Conservation (phyloP, 768 basidiomycete species). For the Daedalea quercina region DNA sequence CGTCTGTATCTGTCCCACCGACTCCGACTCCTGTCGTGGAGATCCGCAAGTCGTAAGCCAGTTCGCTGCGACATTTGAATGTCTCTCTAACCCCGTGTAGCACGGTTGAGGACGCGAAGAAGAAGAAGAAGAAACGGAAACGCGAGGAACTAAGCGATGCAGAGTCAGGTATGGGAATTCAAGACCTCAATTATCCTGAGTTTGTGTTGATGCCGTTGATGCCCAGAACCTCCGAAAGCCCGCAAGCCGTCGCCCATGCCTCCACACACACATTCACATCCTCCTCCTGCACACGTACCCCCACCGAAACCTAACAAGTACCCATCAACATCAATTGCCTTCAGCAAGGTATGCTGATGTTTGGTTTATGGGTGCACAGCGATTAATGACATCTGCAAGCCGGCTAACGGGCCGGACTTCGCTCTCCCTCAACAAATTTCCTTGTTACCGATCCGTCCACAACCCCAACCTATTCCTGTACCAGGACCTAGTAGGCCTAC, state of each 20-base stretch:
- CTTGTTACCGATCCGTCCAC: conserved; percentile 56
- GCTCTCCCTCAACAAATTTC: conserved; percentile 41
- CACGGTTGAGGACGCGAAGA: conserved; percentile 46
- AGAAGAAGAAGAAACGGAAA: conserved; percentile 86
- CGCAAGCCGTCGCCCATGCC: conserved; percentile 54
- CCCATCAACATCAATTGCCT: conserved; percentile 31
- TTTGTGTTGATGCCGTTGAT: neutral
- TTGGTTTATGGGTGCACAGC: neutral
- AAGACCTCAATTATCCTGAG: no score
- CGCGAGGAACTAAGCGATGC: conserved; percentile 68
- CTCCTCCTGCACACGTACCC: conserved; percentile 23
- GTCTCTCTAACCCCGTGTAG: conserved; percentile 14
- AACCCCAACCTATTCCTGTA: conserved; percentile 53
- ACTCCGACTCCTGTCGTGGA: conserved; percentile 49
- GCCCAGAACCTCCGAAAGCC: conserved; percentile 35
- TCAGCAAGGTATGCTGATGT: conserved; percentile 41
- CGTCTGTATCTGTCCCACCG: conserved; percentile 36
- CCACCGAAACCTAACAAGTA: conserved; percentile 54
- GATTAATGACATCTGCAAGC: neutral
- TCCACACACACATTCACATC: conserved; percentile 26
- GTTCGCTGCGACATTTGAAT: neutral
- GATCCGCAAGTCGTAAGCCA: conserved; percentile 52
- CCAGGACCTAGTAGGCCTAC: conserved; percentile 81
- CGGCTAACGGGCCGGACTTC: conserved; percentile 52
- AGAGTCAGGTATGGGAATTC: conserved; percentile 42